These are phyloP conservation scores for Schizopora paradoxa DNA, from an alignment of 1,284 basidiomycete genomes.

Conservation along the genomic window DNA sequence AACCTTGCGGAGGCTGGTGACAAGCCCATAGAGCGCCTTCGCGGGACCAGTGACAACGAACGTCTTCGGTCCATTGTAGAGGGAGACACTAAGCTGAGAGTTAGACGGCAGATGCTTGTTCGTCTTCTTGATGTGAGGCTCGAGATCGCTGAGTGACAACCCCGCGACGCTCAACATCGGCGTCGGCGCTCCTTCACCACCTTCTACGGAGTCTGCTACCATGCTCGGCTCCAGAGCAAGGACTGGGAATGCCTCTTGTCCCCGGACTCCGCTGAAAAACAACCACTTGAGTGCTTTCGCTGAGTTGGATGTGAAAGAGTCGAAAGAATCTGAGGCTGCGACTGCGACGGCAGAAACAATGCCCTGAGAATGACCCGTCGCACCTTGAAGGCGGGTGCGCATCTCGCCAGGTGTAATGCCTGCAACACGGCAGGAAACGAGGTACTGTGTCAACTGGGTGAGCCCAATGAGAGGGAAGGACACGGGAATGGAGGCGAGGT, in stretches of 20 bases:
- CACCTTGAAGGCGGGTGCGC: conserved; percentile 71
- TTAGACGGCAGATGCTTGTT: conserved; percentile 81
- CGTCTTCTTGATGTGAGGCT: conserved; percentile 82
- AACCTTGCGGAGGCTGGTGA: conserved; percentile 84
- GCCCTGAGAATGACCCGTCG: conserved; percentile 97
- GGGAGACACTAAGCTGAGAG: conserved; percentile 79
- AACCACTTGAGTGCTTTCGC: conserved; percentile 86
- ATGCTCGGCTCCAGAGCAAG: conserved; percentile 87
- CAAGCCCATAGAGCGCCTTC: conserved; percentile 90
- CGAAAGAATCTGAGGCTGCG: conserved; percentile 73
- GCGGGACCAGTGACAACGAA: conserved; percentile 94
- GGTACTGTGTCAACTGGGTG: conserved; percentile 92
- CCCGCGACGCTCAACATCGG: conserved; percentile 94
- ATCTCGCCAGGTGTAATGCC: conserved; percentile 79
- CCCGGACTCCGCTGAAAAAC: conserved; percentile 91
- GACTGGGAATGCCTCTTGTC: conserved; percentile 93
- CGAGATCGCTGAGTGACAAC: conserved; percentile 71
- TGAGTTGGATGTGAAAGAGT: conserved; percentile 71
- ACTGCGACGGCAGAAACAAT: conserved; percentile 89
- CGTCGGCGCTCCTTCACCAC: conserved; percentile 88
- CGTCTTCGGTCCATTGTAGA: conserved; percentile 87
- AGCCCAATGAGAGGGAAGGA: conserved; percentile 95
- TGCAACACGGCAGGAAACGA: conserved; percentile 72
- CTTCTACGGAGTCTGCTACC: conserved; percentile 82
- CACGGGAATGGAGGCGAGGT: conserved; percentile 92